These are phyloP conservation scores for Beauveria pseudobassiana DNA, from an alignment of 2,329 filamentous ascomycete species.

Conservation along the genomic window DNA sequence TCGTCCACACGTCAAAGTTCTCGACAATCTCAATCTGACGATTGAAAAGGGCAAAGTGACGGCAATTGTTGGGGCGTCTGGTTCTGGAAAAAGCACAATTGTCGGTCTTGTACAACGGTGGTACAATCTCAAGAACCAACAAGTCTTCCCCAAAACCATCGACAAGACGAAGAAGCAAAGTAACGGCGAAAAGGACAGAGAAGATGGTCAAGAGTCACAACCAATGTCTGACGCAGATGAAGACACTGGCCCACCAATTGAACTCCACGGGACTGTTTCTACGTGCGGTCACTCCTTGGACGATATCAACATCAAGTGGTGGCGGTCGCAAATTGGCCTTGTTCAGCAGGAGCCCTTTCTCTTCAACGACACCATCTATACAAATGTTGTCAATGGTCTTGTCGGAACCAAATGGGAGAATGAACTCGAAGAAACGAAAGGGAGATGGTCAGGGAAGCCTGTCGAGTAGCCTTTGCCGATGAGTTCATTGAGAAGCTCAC, in stretches of 20 bases:
- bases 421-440: conserved; percentile 43
- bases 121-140: conserved; percentile 54
- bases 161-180: conserved; percentile 29
- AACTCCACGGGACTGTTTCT: conserved; percentile 39
- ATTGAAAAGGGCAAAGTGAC: conserved; percentile 62
- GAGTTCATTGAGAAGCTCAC: conserved; percentile 63
- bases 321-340: conserved; percentile 53
- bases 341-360: conserved; percentile 63
- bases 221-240: conserved; percentile 19
- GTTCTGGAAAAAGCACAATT: conserved; percentile 68
- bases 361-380: conserved; percentile 58
- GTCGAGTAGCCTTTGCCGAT: conserved; percentile 59
- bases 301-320: conserved; percentile 56
- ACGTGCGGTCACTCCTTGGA: conserved; percentile 48
- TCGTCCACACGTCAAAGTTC: conserved; percentile 54
- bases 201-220: background rate
- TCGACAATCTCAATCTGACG: conserved; percentile 50
- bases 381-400: conserved; percentile 55
- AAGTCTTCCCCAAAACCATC: conserved; percentile 34
- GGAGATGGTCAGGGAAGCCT: conserved; percentile 55
- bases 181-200: conserved; percentile 17
- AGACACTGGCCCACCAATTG: conserved; percentile 33
- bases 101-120: conserved; percentile 64
- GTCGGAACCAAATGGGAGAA: conserved; percentile 45
- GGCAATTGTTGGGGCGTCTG: conserved; percentile 66